Percentiles rank a stretch among this genome's conserved stretches.
phyloP scores from a whole-genome alignment of 257 asterid species.

The Nicotiana knightiana region DNA sequence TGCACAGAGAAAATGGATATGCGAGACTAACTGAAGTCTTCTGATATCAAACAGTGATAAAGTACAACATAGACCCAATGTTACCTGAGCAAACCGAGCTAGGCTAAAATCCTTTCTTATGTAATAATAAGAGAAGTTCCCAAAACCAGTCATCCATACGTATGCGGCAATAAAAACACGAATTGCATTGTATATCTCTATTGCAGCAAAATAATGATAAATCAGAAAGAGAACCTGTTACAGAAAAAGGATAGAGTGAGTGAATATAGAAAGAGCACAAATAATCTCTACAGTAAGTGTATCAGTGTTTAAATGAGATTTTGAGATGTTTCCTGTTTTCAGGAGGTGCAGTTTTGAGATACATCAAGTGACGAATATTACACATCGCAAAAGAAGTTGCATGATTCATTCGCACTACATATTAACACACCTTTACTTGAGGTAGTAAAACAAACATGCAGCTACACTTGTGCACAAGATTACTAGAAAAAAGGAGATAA shows the following conservation, averaged over 20 bases:
- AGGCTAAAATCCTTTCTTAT: slow-evolving; percentile 87
- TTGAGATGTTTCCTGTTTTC: neutral
- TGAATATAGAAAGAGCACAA: neutral
- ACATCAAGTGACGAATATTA: neutral
- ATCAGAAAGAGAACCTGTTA: slow-evolving; percentile 79
- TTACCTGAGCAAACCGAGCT: slow-evolving; percentile 95
- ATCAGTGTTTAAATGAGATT: neutral
- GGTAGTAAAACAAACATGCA: slow-evolving; percentile 1
- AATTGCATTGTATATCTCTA: slow-evolving; percentile 92
- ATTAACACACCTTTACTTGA: neutral
- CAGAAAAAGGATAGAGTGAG: slow-evolving; percentile 1
- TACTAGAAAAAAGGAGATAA: neutral
- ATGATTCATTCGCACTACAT: neutral
- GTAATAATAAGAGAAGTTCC: slow-evolving; percentile 95
- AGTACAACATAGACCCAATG: slow-evolving; percentile 14
- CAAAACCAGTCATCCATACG: slow-evolving; percentile 99
- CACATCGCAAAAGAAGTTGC: neutral
- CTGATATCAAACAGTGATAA: neutral
- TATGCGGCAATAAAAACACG: slow-evolving; percentile 96
- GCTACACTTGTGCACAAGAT: neutral
- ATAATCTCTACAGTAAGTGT: neutral
- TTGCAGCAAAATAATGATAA: slow-evolving; percentile 98
- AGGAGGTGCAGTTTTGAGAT: neutral
- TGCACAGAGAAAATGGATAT: neutral
- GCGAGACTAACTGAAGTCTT: neutral